Evolutionary conservation across 148 eudicot species (phyloP).

Genomic region (Polygonum maritimum): DNA sequence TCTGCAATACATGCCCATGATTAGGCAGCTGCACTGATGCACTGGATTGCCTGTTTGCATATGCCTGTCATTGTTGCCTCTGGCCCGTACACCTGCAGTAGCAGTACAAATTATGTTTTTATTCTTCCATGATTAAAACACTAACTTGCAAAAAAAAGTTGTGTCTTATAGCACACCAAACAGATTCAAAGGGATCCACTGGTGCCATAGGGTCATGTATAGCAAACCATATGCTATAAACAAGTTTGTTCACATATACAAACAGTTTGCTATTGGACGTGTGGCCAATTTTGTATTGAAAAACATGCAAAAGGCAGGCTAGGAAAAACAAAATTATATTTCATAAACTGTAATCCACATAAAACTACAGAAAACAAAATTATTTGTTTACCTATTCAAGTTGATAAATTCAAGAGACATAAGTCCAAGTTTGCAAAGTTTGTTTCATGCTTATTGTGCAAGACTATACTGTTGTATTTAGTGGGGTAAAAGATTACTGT

Average conservation of each 20-base stretch:
- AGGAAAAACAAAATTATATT: no score
- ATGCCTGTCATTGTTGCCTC: conserved; percentile 98
- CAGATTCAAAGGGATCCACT: background rate
- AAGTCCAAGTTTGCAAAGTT: background rate
- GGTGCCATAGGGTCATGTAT: background rate
- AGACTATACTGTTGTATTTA: background rate
- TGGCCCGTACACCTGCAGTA: conserved; percentile 70
- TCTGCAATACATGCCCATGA: background rate
- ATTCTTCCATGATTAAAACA: background rate
- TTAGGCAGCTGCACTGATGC: conserved; percentile 66
- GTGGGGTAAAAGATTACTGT: background rate
- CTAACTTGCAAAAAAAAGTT: background rate
- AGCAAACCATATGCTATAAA: background rate
- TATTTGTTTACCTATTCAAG: no score
- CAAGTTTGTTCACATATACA: background rate
- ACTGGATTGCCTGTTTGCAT: conserved; percentile 95
- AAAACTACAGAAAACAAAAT: no score
- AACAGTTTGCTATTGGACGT: background rate
- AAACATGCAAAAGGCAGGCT: no score
- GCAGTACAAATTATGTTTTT: background rate
- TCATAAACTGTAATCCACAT: background rate
- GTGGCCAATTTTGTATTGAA: background rate
- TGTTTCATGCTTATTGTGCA: background rate
- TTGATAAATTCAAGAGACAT: background rate
- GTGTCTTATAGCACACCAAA: background rate